Evolutionary conservation across 2,329 filamentous ascomycete species (phyloP).

Genomic region (Cladosporium sp.): DNA sequence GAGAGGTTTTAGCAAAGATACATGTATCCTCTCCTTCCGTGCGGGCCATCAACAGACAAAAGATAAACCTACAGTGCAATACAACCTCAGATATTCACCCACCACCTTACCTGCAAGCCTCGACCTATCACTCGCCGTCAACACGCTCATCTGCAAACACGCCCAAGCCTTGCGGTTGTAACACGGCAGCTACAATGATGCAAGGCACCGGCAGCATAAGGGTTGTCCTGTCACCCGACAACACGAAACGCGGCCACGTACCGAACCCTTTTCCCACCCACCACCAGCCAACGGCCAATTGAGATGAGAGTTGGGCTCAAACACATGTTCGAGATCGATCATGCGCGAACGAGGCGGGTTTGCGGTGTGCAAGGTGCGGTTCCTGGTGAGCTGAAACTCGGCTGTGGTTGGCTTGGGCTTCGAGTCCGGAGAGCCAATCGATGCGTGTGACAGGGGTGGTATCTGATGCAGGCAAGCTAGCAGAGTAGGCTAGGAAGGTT

Average conservation of each 20-base stretch:
- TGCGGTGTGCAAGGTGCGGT: not conserved
- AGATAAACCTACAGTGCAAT: not conserved
- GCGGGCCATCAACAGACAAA: not conserved
- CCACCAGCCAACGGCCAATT: not conserved
- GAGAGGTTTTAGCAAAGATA: not conserved
- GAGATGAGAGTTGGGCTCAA: not conserved
- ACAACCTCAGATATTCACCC: slow-evolving; percentile 1
- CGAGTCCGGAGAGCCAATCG: not conserved
- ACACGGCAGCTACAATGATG: not conserved
- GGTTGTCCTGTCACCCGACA: not conserved
- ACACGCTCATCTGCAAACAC: not conserved
- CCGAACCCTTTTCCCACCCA: not conserved
- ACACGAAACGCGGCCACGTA: not conserved
- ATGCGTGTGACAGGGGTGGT: slow-evolving; percentile 1
- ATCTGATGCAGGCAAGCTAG: not conserved
- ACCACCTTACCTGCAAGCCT: not conserved
- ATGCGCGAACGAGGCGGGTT: not conserved
- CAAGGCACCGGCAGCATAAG: not conserved
- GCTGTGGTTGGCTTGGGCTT: not conserved
- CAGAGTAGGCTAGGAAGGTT: not conserved
- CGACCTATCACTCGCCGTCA: not conserved
- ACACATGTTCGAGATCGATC: not conserved
- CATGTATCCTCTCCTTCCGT: not conserved
- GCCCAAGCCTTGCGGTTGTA: not conserved
- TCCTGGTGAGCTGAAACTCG: not conserved